Base-by-base conservation (phyloP, 352 stramenopile species). In the Pythium vanterpoolii region DNA sequence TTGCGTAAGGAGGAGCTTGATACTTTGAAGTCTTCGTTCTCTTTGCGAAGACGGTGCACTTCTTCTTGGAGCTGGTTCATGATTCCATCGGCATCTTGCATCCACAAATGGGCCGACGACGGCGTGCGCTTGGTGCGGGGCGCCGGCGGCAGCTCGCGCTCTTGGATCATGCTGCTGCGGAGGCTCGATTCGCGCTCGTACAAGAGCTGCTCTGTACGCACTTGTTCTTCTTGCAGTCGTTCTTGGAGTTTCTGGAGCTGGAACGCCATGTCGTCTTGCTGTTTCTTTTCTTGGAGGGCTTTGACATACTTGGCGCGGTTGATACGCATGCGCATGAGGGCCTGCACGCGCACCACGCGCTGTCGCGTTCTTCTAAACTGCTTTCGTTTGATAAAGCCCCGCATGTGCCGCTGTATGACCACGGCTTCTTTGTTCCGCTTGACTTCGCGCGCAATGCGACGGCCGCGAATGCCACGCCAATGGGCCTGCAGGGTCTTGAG, bases 261-360 rank as follows among this genome's bases (percentile, higher is more conserved):
- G 64, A 88, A 94, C 40, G 77, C 71, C 86, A 95, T 95, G 60
- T 95, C 83, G 36, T 83, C 84, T 61, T 95, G 79, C 50, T 87
- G 66, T 62, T 89, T 88, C 66, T 93, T 81, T 38, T 95, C 84
- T 30, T 92, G 67, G 11, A 90, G 71, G 23, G 73, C 81, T 38
- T 78, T 81, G 5, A 87, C 60, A 57, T 85, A 95, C 69, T 93
- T 94, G 7, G 80, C 75, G 2, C 82, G 76, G 62, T 87, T 76
- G 38, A 93, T 82, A 54, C 80, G 87, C 86, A 95, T 95, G 45
- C 86, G 82, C 48, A 89, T 78, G 34, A 89, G 64, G 4, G 86
- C 67, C 56, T 95, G 86, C 9, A 72, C 53, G 7, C 43, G 43
- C 11, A 72, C 55, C 0, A 68, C 64, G 30, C 59, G 55, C 9